These are phyloP conservation scores for Penicillium expansum DNA, from an alignment of 2,329 filamentous ascomycete genomes.

Conservation along the genomic window DNA sequence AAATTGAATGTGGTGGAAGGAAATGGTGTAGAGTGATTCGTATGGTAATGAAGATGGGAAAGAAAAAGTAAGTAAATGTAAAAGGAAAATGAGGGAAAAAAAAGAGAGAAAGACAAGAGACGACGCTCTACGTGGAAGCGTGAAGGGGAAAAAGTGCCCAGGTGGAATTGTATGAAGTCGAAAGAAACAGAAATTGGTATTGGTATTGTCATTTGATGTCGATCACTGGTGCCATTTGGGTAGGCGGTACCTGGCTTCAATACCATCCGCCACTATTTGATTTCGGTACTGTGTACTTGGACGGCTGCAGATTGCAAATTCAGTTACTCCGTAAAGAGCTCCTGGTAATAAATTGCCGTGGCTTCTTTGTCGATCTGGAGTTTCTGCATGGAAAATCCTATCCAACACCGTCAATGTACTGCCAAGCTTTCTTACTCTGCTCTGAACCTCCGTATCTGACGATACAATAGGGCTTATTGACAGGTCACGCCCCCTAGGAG, in stretches of 20 bases:
- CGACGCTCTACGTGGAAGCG: constrained; percentile 14
- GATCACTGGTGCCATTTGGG: constrained; percentile 5
- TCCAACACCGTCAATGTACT: not conserved
- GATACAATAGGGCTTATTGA: not conserved
- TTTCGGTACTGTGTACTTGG: constrained; percentile 5
- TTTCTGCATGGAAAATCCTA: constrained; percentile 9
- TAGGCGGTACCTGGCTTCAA: constrained; percentile 9
- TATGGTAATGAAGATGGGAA: not conserved
- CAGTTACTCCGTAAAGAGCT: not conserved
- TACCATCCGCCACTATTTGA: not conserved
- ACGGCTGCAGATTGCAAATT: not conserved
- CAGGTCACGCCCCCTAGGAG: constrained; percentile 3
- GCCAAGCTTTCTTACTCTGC: constrained; percentile 4
- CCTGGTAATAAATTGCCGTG: constrained; percentile 1
- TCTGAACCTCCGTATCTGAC: not conserved
- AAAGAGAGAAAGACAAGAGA: constrained; percentile 10
- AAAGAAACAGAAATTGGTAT: constrained; percentile 18
- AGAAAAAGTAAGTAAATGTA: constrained; percentile 15
- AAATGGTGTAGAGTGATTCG: constrained; percentile 8
- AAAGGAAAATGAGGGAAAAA: constrained; percentile 10
- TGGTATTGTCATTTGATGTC: constrained; percentile 8
- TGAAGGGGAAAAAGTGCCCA: constrained; percentile 23
- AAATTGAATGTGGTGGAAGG: constrained; percentile 14
- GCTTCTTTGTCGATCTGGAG: constrained; percentile 3
- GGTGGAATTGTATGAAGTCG: constrained; percentile 13